Base-by-base conservation (phyloP, 2,329 filamentous ascomycete genomes). In the Botrytis squamosa region DNA sequence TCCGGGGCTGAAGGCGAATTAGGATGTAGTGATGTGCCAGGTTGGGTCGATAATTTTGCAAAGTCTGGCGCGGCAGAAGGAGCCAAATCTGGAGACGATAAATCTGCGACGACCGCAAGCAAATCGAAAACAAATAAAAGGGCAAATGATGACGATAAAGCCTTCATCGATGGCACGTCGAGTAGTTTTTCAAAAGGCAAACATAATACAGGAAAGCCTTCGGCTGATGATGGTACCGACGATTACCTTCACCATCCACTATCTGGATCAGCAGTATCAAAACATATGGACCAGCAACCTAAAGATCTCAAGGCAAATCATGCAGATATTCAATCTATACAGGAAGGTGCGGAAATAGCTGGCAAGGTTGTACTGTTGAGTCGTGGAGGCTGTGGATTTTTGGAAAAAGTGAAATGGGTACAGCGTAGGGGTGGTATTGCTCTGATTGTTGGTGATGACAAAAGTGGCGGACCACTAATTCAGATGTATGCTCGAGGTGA, bases 401-500 rank as follows among this genome's bases (percentile, higher is more conserved):
- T 98, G 75, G 95, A 98, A 81, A 99, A 99, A 83, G 94, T 96
- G 76, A 95, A 97, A 85, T 99, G 96, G 96, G 94, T 93, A 20
- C 96, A 99, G 82, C 89, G 94, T 75, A 89, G 96, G 80, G 96
- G 96, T 38, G 96, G 92, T 33, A 88, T 94, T 74, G 96, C 93
- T 52, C 86, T 99, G 75, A 97, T 99, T 77, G 95, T 99, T 4
- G 96, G 96, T 40, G 96, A 99, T 82, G 93, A 98, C 82, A 92
- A 93, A 74, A 92, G 93, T 75, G 95, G 95, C 63, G 95, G 94
- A 6, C 92, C 92, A 52, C 85, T 99, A 75, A 93, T 98, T 69
- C 96, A 97, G 78, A 99, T 99, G 96, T 98, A 97, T 82, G 96
- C 96, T n/a, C 90, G 93, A 79, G 96, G 95, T 55, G 95, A 98